These are phyloP conservation scores for Escovopsis sp. DNA, from an alignment of 2,329 filamentous ascomycete genomes.

Conservation along the genomic window DNA sequence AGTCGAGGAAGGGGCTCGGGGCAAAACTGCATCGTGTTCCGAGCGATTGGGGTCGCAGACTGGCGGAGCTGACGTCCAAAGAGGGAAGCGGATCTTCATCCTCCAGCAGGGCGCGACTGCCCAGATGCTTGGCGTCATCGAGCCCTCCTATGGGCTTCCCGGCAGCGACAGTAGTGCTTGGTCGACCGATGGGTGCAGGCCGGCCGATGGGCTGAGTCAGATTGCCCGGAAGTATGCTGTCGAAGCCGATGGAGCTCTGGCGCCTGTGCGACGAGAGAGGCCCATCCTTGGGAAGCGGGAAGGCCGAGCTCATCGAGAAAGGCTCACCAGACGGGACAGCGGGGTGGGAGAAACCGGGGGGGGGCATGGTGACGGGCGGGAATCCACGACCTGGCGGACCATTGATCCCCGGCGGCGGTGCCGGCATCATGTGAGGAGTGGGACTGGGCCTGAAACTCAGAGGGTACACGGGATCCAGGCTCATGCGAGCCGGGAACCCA, in stretches of 20 bases:
- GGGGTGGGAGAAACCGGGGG: constrained; percentile 21
- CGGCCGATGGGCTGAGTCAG: constrained; percentile 61
- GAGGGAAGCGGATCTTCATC: constrained; percentile 44
- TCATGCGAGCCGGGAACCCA: constrained; percentile 42
- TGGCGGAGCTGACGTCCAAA: constrained; percentile 14
- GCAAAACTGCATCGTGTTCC: constrained; percentile 29
- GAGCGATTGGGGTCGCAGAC: constrained; percentile 34
- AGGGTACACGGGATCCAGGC: constrained; percentile 34
- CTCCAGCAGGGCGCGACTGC: constrained; percentile 75
- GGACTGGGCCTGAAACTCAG: constrained; percentile 30
- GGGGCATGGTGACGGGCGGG: constrained; percentile 20
- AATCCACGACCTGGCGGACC: constrained; percentile 28
- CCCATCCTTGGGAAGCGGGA: constrained; percentile 17
- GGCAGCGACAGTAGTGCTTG: constrained; percentile 55
- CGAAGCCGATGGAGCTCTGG: constrained; percentile 57
- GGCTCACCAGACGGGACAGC: constrained; percentile 14
- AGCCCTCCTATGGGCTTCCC: constrained; percentile 36
- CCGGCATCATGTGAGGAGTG: constrained; percentile 29
- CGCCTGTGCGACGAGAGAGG: constrained; percentile 45
- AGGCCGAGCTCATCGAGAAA: constrained; percentile 16
- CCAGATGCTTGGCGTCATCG: constrained; percentile 66
- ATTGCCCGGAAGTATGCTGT: constrained; percentile 29
- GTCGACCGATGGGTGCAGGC: constrained; percentile 76
- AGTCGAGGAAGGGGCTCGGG: constrained; percentile 26
- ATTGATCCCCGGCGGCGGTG: constrained; percentile 38